Base-by-base conservation (phyloP, 768 basidiomycete species). In the Tremella fuciformis region DNA sequence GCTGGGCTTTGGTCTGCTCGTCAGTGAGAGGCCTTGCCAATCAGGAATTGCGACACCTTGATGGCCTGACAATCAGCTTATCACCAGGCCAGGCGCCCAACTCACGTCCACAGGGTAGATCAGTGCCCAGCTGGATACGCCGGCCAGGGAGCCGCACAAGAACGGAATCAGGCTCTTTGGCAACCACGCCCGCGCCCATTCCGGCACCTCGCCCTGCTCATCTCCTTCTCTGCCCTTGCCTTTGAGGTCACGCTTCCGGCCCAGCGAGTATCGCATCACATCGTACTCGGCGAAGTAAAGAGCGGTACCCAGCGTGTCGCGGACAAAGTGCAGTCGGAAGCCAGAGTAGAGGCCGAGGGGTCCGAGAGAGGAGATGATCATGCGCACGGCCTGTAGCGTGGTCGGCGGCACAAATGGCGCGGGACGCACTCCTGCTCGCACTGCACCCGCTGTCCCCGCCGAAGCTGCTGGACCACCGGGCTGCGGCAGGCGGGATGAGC, bases 221-320 rank as follows among this genome's bases (percentile, higher is more conserved):
- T 34, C 64, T 55, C 11, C 41, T 50, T 39, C 58, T 53, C 22
- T 58, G 34, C 1, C 42, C 25, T 8, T 58, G 50, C 22, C 57
- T 18, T 49, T 48, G 40, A 41, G 50, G 8, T 49, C 55, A 8
- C 53, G 58, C 46, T 65, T 64, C 64, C 92, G 82, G 25, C 93
- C 93, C 47, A 94, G 80, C 15, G 91, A 69, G 80, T 91, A 86
- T 46, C 92, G 85, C 83, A 94, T 84, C 16, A 87, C 86, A 71
- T 97, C 92, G 73, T 97, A 96, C 73, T 93, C 91, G 37, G 90
- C 82, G 76, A 97, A 97, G 75, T 97, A 97, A 18, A 96, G 80
- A 3, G 87, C 88, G 13, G 93, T 94, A 49, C 91, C 92, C 47
- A 83, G 76, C 24, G 90, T 93, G 76, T 97, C 92, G 57, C 92